These are phyloP conservation scores for Exophiala spinifera DNA, from an alignment of 2,329 filamentous ascomycete species.

Conservation along the genomic window DNA sequence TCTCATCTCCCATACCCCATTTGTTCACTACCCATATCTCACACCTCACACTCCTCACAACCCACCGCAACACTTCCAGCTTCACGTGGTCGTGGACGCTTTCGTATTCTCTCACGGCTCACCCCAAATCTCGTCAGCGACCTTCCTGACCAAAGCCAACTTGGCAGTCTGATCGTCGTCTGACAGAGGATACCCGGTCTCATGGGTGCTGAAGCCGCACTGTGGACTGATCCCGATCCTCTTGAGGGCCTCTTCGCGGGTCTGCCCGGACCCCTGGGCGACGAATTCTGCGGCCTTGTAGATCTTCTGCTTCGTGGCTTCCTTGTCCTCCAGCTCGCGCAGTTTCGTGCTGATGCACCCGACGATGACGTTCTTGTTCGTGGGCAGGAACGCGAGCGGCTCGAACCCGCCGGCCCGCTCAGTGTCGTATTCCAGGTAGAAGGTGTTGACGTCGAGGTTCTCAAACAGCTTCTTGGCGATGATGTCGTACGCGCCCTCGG, in stretches of 20 bases:
- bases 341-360: conserved; percentile 60
- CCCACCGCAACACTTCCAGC: background rate
- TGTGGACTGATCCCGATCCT: conserved; percentile 62
- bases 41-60: too few relatives aligned
- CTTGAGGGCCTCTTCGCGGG: conserved; percentile 61
- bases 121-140: conserved; percentile 67
- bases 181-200: conserved; percentile 63
- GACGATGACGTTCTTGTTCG: conserved; percentile 57
- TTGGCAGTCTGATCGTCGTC: conserved; percentile 67
- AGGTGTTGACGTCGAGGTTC: conserved; percentile 57
- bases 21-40: too few relatives aligned
- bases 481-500: conserved; percentile 61
- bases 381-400: conserved; percentile 55
- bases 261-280: conserved; percentile 60
- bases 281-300: conserved; percentile 61
- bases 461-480: conserved; percentile 62
- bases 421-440: conserved; percentile 64
- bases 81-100: background rate
- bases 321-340: conserved; percentile 56
- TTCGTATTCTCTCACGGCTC: conserved; percentile 37
- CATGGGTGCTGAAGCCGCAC: conserved; percentile 67
- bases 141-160: conserved; percentile 60
- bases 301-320: conserved; percentile 55
- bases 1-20: too few relatives aligned
- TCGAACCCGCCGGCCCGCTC: conserved; percentile 59